Evolutionary conservation across 495 filamentous ascomycete genomes (phyloP).

Genomic region (Collariella sp.): DNA sequence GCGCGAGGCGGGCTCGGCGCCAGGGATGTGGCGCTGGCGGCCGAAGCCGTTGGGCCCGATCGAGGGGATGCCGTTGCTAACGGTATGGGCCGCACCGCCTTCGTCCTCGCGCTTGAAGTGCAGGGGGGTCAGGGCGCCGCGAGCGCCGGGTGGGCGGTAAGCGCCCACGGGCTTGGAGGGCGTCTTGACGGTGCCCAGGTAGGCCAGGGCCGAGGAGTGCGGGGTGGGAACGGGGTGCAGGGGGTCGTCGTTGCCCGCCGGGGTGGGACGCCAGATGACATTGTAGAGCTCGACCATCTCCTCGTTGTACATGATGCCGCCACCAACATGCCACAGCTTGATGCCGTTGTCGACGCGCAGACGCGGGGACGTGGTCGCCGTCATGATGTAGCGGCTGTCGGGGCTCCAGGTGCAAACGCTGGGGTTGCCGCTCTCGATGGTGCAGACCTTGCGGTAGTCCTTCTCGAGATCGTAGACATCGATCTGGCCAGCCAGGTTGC

Average conservation of each 20-base stretch:
- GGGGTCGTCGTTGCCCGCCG: conserved; percentile 53
- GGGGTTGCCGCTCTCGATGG: conserved; percentile 90
- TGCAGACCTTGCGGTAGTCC: conserved; percentile 80
- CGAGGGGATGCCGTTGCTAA: conserved; percentile 64
- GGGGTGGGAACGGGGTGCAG: conserved; percentile 69
- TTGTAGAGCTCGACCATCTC: conserved; percentile 92
- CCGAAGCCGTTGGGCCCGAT: conserved; percentile 72
- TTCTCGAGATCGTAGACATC: conserved; percentile 94
- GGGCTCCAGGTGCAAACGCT: conserved; percentile 95
- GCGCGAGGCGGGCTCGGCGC: conserved; percentile 41
- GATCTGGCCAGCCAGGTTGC: conserved; percentile 94
- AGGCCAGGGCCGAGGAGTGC: conserved; percentile 74
- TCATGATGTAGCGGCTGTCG: conserved; percentile 89
- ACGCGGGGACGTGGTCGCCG: conserved; percentile 89
- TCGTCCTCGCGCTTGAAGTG: conserved; percentile 98
- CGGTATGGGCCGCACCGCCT: conserved; percentile 79
- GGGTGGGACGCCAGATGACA: conserved; percentile 79
- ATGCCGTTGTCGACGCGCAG: conserved; percentile 94
- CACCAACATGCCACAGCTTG: conserved; percentile 88
- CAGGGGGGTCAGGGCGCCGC: conserved; percentile 77
- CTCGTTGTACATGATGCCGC: conserved; percentile 85
- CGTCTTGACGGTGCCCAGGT: conserved; percentile 77
- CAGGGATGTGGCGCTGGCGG: conserved; percentile 48
- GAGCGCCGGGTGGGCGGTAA: conserved; percentile 92
- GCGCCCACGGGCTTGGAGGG: conserved; percentile 92